Evolutionary conservation across 495 filamentous ascomycete genomes (phyloP).

Genomic region (Lasiosphaeriaceae sp.): DNA sequence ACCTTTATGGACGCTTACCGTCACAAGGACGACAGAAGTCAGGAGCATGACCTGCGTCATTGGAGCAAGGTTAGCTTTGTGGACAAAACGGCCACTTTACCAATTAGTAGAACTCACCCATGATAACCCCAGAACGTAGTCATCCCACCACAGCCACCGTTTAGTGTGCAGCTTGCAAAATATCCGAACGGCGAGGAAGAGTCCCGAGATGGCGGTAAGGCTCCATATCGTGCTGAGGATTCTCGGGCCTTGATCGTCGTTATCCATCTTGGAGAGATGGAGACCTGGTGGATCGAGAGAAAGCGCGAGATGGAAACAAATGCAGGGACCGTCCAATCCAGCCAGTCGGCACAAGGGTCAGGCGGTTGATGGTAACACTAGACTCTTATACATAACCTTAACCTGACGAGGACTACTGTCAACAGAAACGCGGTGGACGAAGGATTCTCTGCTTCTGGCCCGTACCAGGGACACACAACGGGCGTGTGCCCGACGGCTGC

Average conservation of each 20-base stretch:
- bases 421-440: background rate
- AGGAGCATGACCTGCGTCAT: slow-evolving; percentile 19
- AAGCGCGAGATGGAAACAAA: background rate
- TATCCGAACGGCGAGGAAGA: slow-evolving; percentile 28
- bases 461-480: background rate
- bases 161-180: slow-evolving; percentile 28
- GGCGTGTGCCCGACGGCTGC: background rate
- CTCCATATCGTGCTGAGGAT: slow-evolving; percentile 24
- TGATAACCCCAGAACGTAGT: slow-evolving; percentile 28
- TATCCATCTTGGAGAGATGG: slow-evolving; percentile 13
- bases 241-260: slow-evolving; percentile 15
- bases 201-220: slow-evolving; percentile 19
- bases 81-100: background rate
- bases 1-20: slow-evolving; percentile 20
- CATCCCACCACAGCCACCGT: slow-evolving; percentile 35
- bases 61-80: background rate
- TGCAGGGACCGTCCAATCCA: background rate
- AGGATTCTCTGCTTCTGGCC: background rate
- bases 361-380: background rate
- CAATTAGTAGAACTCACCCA: slow-evolving; percentile 26
- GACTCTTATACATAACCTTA: background rate
- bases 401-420: background rate
- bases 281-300: background rate
- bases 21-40: slow-evolving; percentile 15
- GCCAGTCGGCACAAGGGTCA: background rate